These are phyloP conservation scores for Ascocoryne sarcoides DNA, from an alignment of 2,329 filamentous ascomycete species.

Conservation along the genomic window DNA sequence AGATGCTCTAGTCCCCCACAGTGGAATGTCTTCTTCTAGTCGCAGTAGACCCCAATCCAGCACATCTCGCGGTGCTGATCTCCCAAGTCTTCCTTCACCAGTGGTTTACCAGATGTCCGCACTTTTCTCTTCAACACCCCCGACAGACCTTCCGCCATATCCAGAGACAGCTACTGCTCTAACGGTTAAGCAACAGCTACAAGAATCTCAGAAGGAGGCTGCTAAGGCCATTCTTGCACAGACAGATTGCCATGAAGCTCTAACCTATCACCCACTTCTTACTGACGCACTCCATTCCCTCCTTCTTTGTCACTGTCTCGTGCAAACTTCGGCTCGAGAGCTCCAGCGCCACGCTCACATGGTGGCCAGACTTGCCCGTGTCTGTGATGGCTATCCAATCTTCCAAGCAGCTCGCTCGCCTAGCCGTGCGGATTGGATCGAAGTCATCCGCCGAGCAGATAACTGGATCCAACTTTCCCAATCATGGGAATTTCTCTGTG, in stretches of 20 bases:
- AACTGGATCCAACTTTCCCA: slow-evolving; percentile 60
- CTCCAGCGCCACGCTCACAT: slow-evolving; percentile 73
- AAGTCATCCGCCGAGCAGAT: slow-evolving; percentile 56
- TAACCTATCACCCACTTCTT: slow-evolving; percentile 75
- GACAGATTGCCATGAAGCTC: slow-evolving; percentile 47
- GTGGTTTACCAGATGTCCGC: slow-evolving; percentile 47
- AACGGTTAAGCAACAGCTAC: slow-evolving; percentile 26
- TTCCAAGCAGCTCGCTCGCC: slow-evolving; percentile 66
- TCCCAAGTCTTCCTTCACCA: slow-evolving; percentile 39
- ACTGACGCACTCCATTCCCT: slow-evolving; percentile 71
- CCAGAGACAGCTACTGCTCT: slow-evolving; percentile 37
- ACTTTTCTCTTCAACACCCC: slow-evolving; percentile 63
- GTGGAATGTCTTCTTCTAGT: slow-evolving; percentile 21
- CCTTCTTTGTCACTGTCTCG: slow-evolving; percentile 68
- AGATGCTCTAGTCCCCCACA: slow-evolving; percentile 38
- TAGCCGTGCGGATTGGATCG: slow-evolving; percentile 71
- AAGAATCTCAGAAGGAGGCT: slow-evolving; percentile 25
- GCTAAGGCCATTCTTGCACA: slow-evolving; percentile 30
- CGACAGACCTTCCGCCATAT: slow-evolving; percentile 58
- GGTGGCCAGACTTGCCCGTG: slow-evolving; percentile 63
- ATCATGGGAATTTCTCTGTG: slow-evolving; percentile 65
- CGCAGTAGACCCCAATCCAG: slow-evolving; percentile 27
- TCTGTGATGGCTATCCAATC: slow-evolving; percentile 72
- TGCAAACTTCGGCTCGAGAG: slow-evolving; percentile 71
- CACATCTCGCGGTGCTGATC: slow-evolving; percentile 20